Conservation (phyloP, 164 flowering plant genomes). For the Liquidambar formosana region DNA sequence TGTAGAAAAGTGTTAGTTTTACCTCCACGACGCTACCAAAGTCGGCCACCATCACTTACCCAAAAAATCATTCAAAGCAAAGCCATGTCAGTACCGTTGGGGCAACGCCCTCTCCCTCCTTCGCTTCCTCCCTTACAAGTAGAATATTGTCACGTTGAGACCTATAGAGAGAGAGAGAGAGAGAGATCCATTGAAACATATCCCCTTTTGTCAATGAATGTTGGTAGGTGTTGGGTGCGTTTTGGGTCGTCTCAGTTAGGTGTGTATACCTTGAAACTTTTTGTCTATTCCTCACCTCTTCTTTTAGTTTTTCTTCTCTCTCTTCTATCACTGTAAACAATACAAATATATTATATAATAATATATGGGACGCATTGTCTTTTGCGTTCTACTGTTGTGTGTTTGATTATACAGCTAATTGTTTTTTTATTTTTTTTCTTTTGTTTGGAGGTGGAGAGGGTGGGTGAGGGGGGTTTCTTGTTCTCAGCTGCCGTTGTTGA, state of each 20-base stretch:
- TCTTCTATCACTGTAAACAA: background rate
- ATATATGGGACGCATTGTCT: background rate
- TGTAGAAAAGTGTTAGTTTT: too few relatives aligned
- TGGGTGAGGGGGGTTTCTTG: background rate
- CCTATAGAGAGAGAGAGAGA: background rate
- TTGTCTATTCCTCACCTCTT: background rate
- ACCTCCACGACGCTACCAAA: too few relatives aligned
- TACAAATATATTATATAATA: background rate
- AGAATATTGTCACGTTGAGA: background rate
- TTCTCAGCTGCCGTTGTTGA: conserved; percentile 1
- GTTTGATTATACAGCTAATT: background rate
- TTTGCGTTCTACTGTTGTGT: background rate
- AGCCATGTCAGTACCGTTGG: too few relatives aligned
- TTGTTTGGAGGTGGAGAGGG: too few relatives aligned
- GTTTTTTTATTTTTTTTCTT: background rate
- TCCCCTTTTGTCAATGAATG: conserved; percentile 1
- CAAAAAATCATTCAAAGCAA: too few relatives aligned
- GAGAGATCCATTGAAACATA: too few relatives aligned
- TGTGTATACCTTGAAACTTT: background rate
- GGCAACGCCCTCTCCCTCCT: too few relatives aligned
- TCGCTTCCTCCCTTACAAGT: background rate
- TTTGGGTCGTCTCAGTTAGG: background rate
- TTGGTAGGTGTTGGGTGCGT: background rate
- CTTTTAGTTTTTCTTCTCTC: background rate
- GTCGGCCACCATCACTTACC: too few relatives aligned